Conservation (phyloP, 352 stramenopile genomes). For the Globisporangium nunn region DNA sequence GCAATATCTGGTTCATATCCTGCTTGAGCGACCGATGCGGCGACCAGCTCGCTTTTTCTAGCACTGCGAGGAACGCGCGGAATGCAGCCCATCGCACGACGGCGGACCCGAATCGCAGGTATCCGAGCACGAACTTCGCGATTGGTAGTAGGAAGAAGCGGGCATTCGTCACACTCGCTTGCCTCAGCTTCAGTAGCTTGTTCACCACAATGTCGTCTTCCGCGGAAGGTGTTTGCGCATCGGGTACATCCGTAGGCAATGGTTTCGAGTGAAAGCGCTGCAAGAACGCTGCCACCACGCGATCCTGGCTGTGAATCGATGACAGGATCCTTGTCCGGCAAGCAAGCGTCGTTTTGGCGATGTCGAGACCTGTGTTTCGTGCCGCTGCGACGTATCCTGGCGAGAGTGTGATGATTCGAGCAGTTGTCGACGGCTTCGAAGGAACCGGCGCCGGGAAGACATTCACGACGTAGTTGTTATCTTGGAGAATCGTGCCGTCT, state of each 20-base stretch:
- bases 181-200: constrained; percentile 23
- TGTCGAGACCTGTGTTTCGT: constrained; percentile 23
- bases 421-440: constrained; percentile 15
- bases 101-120: constrained; percentile 33
- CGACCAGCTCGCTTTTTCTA: constrained; percentile 58
- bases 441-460: constrained; percentile 21
- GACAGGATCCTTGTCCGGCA: constrained; percentile 41
- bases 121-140: constrained; percentile 37
- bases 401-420: constrained; percentile 22
- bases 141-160: constrained; percentile 55
- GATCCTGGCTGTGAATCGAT: constrained; percentile 55
- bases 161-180: constrained; percentile 25
- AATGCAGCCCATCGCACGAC: constrained; percentile 50
- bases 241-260: background rate
- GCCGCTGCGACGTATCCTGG: constrained; percentile 32
- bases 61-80: constrained; percentile 33
- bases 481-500: constrained; percentile 43
- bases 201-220: constrained; percentile 27
- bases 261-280: constrained; percentile 34
- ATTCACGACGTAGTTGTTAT: constrained; percentile 33
- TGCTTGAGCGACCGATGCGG: constrained; percentile 27
- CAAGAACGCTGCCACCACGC: constrained; percentile 31
- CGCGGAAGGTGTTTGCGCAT: background rate
- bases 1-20: constrained; percentile 37
- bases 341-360: constrained; percentile 30